Conservation (phyloP, 441 rosid species). For the Jatropha podagrica region DNA sequence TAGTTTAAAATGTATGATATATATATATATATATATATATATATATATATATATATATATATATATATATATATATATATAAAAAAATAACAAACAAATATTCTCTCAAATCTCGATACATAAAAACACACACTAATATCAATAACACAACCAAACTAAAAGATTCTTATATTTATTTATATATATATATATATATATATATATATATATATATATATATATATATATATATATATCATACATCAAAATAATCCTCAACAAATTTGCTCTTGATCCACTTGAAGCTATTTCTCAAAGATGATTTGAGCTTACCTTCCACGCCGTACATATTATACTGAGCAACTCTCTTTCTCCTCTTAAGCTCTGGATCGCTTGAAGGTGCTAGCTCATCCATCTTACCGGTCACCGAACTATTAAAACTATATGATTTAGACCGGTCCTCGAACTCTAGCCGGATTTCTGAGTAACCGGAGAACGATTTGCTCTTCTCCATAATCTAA, state of each 20-base stretch:
- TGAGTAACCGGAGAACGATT: constrained; percentile 39
- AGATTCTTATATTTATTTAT: too few relatives aligned
- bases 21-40: too few relatives aligned
- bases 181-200: background rate
- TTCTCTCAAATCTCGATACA: too few relatives aligned
- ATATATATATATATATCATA: too few relatives aligned
- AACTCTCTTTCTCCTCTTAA: constrained; percentile 34
- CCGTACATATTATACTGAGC: constrained; percentile 32
- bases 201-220: background rate
- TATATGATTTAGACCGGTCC: constrained; percentile 43
- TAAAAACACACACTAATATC: too few relatives aligned
- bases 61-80: too few relatives aligned
- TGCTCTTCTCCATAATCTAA: constrained; percentile 51
- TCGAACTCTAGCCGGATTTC: constrained; percentile 34
- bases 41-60: too few relatives aligned
- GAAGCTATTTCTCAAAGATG: constrained; percentile 34
- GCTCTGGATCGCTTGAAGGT: constrained; percentile 35
- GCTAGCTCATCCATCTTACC: constrained; percentile 11
- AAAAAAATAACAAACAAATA: too few relatives aligned
- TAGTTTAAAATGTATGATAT: too few relatives aligned
- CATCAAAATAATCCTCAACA: constrained; percentile 23
- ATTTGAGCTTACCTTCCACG: constrained; percentile 35
- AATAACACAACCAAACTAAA: too few relatives aligned
- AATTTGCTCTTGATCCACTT: constrained; percentile 39
- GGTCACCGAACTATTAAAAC: constrained; percentile 37